phyloP scores from a whole-genome alignment of 2,329 filamentous ascomycete species.

The Nigrograna mackinnonii region DNA sequence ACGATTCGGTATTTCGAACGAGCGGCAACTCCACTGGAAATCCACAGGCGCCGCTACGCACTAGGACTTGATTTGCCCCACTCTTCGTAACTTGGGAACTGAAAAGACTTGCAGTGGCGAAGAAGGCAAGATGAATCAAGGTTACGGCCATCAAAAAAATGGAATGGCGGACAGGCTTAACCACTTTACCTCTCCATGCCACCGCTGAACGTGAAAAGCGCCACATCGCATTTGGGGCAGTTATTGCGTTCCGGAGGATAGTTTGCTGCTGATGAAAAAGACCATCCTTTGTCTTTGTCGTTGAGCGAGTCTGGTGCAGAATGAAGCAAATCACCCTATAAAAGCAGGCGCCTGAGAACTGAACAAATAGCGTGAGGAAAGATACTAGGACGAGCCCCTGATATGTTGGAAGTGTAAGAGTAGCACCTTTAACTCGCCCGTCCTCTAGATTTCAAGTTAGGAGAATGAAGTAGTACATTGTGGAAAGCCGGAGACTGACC shows the following conservation, averaged over 20 bases:
- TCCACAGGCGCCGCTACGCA: constrained; percentile 12
- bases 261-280: constrained; percentile 25
- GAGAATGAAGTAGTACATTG: not conserved
- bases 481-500: constrained; percentile 4
- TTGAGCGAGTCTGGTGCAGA: constrained; percentile 20
- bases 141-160: constrained; percentile 12
- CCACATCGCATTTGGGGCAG: constrained; percentile 20
- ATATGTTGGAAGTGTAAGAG: constrained; percentile 17
- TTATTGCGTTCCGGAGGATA: constrained; percentile 23
- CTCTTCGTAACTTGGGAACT: constrained; percentile 17
- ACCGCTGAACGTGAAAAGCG: constrained; percentile 11
- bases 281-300: constrained; percentile 15
- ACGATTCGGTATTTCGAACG: constrained; percentile 5
- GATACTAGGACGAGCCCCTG: constrained; percentile 18
- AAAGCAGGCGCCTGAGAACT: constrained; percentile 21
- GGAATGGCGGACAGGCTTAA: constrained; percentile 11
- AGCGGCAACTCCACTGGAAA: constrained; percentile 14
- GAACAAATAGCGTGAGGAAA: constrained; percentile 23
- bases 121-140: constrained; percentile 15
- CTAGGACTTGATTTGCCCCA: constrained; percentile 12
- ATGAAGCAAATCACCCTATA: constrained; percentile 24
- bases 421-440: constrained; percentile 15
- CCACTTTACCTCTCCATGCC: constrained; percentile 15
- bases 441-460: constrained; percentile 11
- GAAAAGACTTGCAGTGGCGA: constrained; percentile 19